A percentile compares a stretch with the other conserved stretches of the same genome.
Conservation (phyloP, 2,329 filamentous ascomycete genomes). For the Juglanconis sp. region DNA sequence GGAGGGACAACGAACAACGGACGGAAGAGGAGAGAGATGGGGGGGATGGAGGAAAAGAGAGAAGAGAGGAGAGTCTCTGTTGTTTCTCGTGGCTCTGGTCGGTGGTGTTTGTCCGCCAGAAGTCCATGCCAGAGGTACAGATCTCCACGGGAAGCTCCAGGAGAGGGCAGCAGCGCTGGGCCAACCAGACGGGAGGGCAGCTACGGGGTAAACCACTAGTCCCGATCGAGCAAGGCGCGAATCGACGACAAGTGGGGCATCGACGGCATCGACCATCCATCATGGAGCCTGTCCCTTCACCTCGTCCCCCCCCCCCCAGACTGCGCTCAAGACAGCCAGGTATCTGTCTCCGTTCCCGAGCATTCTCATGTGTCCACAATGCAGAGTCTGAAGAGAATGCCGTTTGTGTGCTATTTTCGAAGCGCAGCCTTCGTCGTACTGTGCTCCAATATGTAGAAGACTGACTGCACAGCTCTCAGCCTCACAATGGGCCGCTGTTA, state of each 20-base stretch:
- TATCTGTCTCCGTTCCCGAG: too few species aligned
- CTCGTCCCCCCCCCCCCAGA: not conserved
- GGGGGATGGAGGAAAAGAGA: slow-evolving; percentile 3
- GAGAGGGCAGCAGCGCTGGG: not conserved
- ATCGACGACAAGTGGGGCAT: not conserved
- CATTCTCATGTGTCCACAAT: too few species aligned
- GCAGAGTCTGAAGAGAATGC: too few species aligned
- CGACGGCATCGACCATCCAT: not conserved
- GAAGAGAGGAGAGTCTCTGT: slow-evolving; percentile 10
- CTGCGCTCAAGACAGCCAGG: too few species aligned
- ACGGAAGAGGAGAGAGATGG: not conserved
- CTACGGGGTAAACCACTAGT: not conserved
- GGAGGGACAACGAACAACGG: not conserved
- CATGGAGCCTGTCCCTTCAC: not conserved
- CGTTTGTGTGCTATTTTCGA: too few species aligned
- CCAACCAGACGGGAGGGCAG: not conserved
- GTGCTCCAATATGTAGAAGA: too few species aligned
- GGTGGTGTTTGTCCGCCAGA: not conserved
- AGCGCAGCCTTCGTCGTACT: too few species aligned
- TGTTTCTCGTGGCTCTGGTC: slow-evolving; percentile 14
- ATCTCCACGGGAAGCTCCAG: not conserved
- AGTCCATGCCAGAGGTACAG: not conserved
- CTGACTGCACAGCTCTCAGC: too few species aligned
- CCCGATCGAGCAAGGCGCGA: not conserved
- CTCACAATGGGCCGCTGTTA: too few species aligned